Evolutionary conservation across 768 basidiomycete species (phyloP).

Genomic region (Sporobolomyces phaffii): DNA sequence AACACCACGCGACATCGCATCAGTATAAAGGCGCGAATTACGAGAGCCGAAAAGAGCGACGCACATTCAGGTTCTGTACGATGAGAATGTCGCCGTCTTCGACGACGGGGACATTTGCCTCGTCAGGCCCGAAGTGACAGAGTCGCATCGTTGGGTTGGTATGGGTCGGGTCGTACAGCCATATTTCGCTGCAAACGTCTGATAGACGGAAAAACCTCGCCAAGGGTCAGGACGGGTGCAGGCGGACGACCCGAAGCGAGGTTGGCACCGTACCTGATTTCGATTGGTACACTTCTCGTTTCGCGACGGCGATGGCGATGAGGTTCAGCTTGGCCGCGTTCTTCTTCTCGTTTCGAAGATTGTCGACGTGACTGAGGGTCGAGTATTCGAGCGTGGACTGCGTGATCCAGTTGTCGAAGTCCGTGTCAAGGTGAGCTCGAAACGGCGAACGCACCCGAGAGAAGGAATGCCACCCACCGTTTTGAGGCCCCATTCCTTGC

Average conservation of each 20-base stretch:
- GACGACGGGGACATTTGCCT: neutral
- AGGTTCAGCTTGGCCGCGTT: neutral
- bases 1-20: neutral
- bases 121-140: neutral
- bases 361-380: neutral
- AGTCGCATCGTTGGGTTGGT: neutral
- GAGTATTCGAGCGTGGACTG: neutral
- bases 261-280: neutral
- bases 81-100: conserved; percentile 22
- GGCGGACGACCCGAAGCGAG: neutral
- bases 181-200: neutral
- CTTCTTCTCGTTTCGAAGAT: neutral
- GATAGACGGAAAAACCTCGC: neutral
- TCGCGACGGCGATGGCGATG: conserved; percentile 3
- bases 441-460: neutral
- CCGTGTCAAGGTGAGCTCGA: neutral
- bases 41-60: neutral
- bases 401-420: neutral
- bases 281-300: neutral
- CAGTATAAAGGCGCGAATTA: rapidly evolving
- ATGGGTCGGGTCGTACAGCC: conserved; percentile 19
- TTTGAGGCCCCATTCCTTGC: neutral
- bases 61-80: conserved; percentile 12
- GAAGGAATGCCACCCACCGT: neutral
- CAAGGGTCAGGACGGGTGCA: neutral